Evolutionary conservation across 2,329 filamentous ascomycete genomes (phyloP).

Genomic region (Aspergillus sp.): DNA sequence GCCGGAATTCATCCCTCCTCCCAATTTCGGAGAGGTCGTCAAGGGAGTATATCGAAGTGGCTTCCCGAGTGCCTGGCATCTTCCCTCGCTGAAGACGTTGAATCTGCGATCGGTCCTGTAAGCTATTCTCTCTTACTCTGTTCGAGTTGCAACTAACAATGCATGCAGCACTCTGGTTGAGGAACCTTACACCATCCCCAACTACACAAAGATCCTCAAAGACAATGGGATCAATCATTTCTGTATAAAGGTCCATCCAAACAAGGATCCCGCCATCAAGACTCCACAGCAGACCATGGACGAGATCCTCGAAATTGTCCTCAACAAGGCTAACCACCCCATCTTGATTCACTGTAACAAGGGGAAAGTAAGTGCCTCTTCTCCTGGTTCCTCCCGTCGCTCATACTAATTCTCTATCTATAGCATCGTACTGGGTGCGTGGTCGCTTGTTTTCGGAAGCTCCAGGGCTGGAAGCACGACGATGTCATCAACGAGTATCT

Average conservation of each 20-base stretch:
- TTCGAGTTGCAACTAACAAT: not conserved
- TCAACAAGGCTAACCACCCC: conserved; percentile 73
- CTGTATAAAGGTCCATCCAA: conserved; percentile 78
- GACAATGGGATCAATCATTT: conserved; percentile 68
- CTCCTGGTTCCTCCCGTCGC: not conserved
- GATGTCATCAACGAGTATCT: conserved; percentile 72
- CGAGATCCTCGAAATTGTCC: conserved; percentile 67
- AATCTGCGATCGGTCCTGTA: conserved; percentile 78
- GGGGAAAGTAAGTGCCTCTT: conserved; percentile 62
- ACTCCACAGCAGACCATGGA: conserved; percentile 68
- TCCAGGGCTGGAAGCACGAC: conserved; percentile 64
- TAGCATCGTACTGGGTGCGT: conserved; percentile 88
- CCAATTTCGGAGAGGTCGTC: conserved; percentile 75
- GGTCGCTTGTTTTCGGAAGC: conserved; percentile 74
- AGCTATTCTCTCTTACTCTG: conserved; percentile 29
- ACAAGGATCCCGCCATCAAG: conserved; percentile 69
- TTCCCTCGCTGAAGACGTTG: conserved; percentile 65
- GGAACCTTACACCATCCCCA: conserved; percentile 52
- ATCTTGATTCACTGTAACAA: conserved; percentile 91
- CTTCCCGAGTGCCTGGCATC: conserved; percentile 71
- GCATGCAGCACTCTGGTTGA: conserved; percentile 59
- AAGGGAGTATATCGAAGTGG: conserved; percentile 77
- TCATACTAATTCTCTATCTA: conserved; percentile 4
- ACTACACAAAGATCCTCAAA: conserved; percentile 61
- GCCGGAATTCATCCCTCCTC: conserved; percentile 43